These are phyloP conservation scores for Boletus rex-veris DNA, from an alignment of 768 basidiomycete species.

Conservation along the genomic window DNA sequence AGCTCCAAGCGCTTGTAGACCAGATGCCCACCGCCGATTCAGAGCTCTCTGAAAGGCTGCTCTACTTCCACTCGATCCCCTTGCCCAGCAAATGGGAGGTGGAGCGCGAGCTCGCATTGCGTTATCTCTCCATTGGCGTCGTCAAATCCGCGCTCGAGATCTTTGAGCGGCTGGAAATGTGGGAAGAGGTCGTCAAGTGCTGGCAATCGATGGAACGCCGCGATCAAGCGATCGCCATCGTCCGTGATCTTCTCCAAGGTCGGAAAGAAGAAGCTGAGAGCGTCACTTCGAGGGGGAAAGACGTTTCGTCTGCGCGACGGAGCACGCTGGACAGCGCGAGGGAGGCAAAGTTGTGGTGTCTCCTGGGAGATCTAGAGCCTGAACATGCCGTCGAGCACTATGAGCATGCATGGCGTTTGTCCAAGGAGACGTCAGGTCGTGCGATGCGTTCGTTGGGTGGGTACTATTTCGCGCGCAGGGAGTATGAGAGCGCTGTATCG, in stretches of 20 bases:
- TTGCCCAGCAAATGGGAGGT: slow-evolving; percentile 92
- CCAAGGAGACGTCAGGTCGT: slow-evolving; percentile 75
- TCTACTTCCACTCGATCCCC: slow-evolving; percentile 75
- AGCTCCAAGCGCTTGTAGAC: slow-evolving; percentile 93
- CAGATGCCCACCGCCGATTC: slow-evolving; percentile 93
- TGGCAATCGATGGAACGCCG: slow-evolving; percentile 77
- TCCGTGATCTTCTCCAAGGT: slow-evolving; percentile 82
- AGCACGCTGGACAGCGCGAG: slow-evolving; percentile 57
- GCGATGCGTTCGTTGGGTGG: slow-evolving; percentile 92
- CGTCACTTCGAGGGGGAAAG: slow-evolving; percentile 61
- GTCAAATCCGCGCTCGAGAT: slow-evolving; percentile 89
- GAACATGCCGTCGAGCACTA: slow-evolving; percentile 71
- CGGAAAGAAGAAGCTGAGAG: slow-evolving; percentile 78
- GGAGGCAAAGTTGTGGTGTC: slow-evolving; percentile 91
- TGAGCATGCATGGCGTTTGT: slow-evolving; percentile 79
- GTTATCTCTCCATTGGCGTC: slow-evolving; percentile 84
- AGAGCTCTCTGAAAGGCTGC: slow-evolving; percentile 64
- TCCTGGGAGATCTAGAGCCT: slow-evolving; percentile 88
- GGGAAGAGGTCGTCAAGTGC: slow-evolving; percentile 94
- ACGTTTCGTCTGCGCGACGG: slow-evolving; percentile 39
- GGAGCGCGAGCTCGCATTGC: slow-evolving; percentile 82
- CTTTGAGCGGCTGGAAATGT: slow-evolving; percentile 94
- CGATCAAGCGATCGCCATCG: slow-evolving; percentile 76
- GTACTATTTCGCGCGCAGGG: slow-evolving; percentile 65
- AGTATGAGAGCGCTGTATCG: slow-evolving; percentile 58